Evolutionary conservation across 2,329 filamentous ascomycete genomes (phyloP).

Genomic region (Colletotrichum horii): DNA sequence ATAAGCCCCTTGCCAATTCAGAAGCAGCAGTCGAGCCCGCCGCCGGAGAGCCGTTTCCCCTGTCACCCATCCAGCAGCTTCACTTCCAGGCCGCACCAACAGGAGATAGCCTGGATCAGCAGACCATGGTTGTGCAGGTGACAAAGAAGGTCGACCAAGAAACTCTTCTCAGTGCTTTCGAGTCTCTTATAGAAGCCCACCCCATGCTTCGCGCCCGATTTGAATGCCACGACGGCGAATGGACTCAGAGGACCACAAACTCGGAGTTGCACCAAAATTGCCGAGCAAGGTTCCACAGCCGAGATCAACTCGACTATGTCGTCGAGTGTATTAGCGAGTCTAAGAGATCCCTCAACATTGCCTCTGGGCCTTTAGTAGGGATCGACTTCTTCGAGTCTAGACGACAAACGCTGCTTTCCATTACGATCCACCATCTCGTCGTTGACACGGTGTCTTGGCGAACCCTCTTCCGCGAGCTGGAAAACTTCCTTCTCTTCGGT

Average conservation of each 20-base stretch:
- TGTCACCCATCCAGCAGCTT: conserved; percentile 4
- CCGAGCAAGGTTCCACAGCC: not conserved
- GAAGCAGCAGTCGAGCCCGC: not conserved
- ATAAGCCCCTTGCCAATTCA: not conserved
- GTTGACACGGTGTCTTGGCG: conserved; percentile 53
- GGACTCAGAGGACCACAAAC: not conserved
- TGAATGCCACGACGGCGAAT: not conserved
- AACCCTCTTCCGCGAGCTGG: conserved; percentile 47
- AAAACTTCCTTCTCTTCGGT: conserved; percentile 33
- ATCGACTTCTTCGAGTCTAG: not conserved
- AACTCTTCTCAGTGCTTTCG: not conserved
- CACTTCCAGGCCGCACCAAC: not conserved
- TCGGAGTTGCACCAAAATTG: not conserved
- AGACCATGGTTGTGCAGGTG: not conserved
- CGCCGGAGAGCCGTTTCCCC: not conserved
- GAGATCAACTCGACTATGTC: not conserved
- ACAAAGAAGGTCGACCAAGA: not conserved
- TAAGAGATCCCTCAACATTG: not conserved
- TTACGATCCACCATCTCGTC: conserved; percentile 41
- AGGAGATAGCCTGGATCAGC: not conserved
- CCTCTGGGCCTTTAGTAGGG: not conserved
- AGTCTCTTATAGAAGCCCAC: not conserved
- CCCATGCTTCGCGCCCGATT: conserved; percentile 2
- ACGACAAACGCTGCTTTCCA: conserved; percentile 28
- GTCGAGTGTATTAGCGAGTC: conserved; percentile 1